Conservation (phyloP, 805 yeast genomes). For the Candida arabinofermentans region DNA sequence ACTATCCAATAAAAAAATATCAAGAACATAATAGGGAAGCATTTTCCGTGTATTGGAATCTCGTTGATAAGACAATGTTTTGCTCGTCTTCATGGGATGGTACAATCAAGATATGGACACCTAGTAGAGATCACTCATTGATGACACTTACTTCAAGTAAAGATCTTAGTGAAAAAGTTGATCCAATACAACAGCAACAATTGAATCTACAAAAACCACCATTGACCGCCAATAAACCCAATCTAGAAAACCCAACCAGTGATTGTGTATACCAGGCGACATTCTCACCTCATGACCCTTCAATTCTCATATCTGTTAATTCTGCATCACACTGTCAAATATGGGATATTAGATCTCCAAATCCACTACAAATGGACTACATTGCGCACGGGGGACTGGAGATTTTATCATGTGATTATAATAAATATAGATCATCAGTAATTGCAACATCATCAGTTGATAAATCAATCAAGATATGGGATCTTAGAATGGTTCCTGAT, state of each 20-base stretch:
- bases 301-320: constrained; percentile 62
- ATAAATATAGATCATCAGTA: constrained; percentile 76
- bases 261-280: constrained; percentile 76
- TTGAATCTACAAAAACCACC: constrained; percentile 19
- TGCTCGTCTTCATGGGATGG: constrained; percentile 94
- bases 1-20: constrained; percentile 71
- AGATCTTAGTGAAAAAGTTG: constrained; percentile 20
- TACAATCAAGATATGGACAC: constrained; percentile 73
- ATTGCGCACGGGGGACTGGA: constrained; percentile 81
- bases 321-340: constrained; percentile 71
- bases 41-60: constrained; percentile 35
- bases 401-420: constrained; percentile 80
- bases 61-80: constrained; percentile 49
- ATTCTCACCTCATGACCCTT: constrained; percentile 83
- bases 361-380: constrained; percentile 55
- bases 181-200: constrained; percentile 3
- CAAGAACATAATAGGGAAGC: constrained; percentile 61
- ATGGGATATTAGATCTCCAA: constrained; percentile 76
- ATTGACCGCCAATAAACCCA: constrained; percentile 34
- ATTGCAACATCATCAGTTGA: constrained; percentile 94
- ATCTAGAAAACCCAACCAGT: constrained; percentile 31
- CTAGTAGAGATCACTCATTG: constrained; percentile 51
- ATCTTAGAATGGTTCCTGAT: constrained; percentile 60
- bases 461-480: constrained; percentile 82
- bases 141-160: constrained; percentile 44